phyloP scores from a whole-genome alignment of 2,329 filamentous ascomycete genomes.

The Cercospora nicotianae region DNA sequence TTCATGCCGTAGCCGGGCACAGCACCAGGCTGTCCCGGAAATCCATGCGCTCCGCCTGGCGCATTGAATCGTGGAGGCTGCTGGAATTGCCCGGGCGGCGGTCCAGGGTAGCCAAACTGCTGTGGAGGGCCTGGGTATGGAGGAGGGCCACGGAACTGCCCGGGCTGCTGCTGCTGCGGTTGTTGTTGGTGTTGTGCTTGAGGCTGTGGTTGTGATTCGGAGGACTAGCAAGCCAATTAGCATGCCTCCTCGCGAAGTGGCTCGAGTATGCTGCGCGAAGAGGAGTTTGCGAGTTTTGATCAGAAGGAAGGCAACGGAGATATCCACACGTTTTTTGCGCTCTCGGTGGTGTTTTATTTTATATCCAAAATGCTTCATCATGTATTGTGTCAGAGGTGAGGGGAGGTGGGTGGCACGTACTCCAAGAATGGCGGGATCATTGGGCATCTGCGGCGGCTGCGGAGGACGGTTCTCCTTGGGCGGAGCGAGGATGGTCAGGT shows the following conservation, averaged over 20 bases:
- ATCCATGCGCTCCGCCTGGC: conserved; percentile 46
- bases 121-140: conserved; percentile 42
- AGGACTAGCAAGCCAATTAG: conserved; percentile 12
- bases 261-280: conserved; percentile 12
- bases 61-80: conserved; percentile 52
- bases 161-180: conserved; percentile 40
- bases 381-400: conserved; percentile 43
- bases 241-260: neutral
- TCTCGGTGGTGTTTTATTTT: conserved; percentile 83
- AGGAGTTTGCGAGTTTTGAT: conserved; percentile 41
- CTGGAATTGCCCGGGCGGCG: conserved; percentile 42
- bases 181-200: conserved; percentile 29
- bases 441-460: conserved; percentile 66
- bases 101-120: conserved; percentile 41
- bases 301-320: conserved; percentile 99
- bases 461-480: conserved; percentile 62
- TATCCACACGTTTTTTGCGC: conserved; percentile 94
- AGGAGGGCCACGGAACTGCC: conserved; percentile 39
- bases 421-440: conserved; percentile 94
- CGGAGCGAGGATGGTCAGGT: conserved; percentile 87
- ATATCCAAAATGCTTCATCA: conserved; percentile 99
- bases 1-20: conserved; percentile 58
- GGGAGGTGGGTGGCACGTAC: conserved; percentile 63
- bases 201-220: conserved; percentile 21
- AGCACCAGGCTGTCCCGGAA: conserved; percentile 45